Conservation (phyloP, 164 flowering plant species). For the Euptelea pleiosperma region DNA sequence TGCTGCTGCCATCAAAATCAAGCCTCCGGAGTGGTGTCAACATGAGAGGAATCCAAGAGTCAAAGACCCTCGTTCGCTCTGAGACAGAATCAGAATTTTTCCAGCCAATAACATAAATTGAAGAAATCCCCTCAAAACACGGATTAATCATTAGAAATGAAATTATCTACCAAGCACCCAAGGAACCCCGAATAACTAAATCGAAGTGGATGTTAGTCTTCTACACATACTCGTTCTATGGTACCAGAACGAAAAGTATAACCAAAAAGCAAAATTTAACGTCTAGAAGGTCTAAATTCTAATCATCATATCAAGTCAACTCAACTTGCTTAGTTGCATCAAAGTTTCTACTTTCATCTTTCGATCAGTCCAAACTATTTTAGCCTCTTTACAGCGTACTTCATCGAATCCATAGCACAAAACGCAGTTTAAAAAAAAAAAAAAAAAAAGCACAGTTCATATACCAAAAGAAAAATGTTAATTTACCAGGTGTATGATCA, state of each 20-base stretch:
- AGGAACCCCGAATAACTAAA: background rate
- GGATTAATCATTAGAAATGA: too few species aligned
- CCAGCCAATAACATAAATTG: background rate
- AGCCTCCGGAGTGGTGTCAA: too few species aligned
- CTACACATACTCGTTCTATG: too few species aligned
- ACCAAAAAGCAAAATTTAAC: background rate
- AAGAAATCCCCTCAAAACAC: too few species aligned
- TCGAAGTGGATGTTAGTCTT: too few species aligned
- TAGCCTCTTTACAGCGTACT: too few species aligned
- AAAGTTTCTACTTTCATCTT: background rate
- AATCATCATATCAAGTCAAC: background rate
- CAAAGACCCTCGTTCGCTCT: background rate
- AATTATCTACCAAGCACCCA: background rate
- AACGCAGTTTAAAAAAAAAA: too few species aligned
- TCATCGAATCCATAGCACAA: too few species aligned
- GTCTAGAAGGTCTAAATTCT: too few species aligned
- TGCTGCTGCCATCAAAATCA: too few species aligned
- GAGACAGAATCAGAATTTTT: background rate
- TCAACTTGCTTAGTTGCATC: background rate
- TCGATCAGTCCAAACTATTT: too few species aligned
- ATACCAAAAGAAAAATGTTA: background rate
- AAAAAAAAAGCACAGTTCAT: background rate
- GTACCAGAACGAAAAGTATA: background rate
- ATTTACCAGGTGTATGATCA: background rate
- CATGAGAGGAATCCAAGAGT: too few species aligned